Evolutionary conservation across 768 basidiomycete species (phyloP), one percentile per base, ranked within the genome.

Genomic region (Tulasnella sp.): DNA sequence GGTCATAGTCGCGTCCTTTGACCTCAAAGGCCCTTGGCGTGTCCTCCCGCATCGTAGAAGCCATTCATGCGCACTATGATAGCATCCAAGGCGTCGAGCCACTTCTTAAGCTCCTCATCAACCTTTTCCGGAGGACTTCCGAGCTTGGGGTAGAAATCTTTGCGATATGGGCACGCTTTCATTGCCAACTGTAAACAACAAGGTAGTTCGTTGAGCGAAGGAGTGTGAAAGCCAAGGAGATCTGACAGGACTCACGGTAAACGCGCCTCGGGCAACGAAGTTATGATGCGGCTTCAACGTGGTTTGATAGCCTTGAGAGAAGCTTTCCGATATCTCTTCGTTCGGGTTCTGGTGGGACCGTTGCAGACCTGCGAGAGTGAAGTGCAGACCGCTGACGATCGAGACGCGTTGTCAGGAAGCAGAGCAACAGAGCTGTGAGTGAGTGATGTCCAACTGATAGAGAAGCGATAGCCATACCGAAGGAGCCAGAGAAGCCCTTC

Each of bases 401-500:
- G 19, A 16, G 64, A 19, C 17, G 19, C 2, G 29, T 14, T 39
- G 42, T 26, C 47, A 47, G 29, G 8, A 52, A 42, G 32, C 35
- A n/a, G 29, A 17, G 11, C 8, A n/a, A 2, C 11, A 29, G 22
- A 32, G 9, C 52, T 3, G 26, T 16, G 16, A 7, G 7, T 4
- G 14, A 11, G 32, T 59, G 32, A 59, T 32, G 8, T 4, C 26
- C 6, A 3, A 14, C 12, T 32, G 40, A 52, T 29, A n/a, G 16
- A 64, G 22, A 22, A 44, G 64, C 29, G 16, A 17, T 42, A 72
- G 26, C 3, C 80, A 39, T 37, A 82, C 82, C 84, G 79, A 64
- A 95, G 85, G 65, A 99, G 86, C 97, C 97, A 99, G 81, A 98
- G 81, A 70, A 98, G 85, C 17, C 94, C 95, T 78, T 95, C 90